Conservation (phyloP, 495 filamentous ascomycete genomes). For the Pseudotulostoma volvatum region DNA sequence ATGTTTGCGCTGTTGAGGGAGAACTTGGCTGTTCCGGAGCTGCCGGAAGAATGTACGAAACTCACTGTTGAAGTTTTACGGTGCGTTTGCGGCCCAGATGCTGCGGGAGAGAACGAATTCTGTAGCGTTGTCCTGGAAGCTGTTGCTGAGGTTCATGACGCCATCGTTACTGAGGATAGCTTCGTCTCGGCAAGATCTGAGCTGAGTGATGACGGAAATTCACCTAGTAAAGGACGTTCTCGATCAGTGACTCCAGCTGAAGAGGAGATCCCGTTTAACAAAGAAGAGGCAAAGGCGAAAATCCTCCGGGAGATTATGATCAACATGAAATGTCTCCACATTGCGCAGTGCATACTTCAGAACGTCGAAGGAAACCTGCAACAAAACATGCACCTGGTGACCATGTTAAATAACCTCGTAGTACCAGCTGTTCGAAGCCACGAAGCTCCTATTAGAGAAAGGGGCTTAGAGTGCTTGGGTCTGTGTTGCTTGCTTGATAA, state of each 20-base stretch:
- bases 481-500: conserved; percentile 83
- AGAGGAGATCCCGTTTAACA: conserved; percentile 35
- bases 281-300: conserved; percentile 64
- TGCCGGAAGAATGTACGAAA: conserved; percentile 84
- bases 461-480: conserved; percentile 75
- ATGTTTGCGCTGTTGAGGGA: conserved; percentile 86
- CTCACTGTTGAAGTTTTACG: conserved; percentile 71
- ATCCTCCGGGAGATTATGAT: conserved; percentile 80
- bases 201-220: conserved; percentile 43
- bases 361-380: conserved; percentile 76
- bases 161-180: conserved; percentile 64
- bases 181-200: conserved; percentile 85
- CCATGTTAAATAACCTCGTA: conserved; percentile 92
- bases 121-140: conserved; percentile 84
- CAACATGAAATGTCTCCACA: conserved; percentile 96
- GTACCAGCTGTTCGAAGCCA: conserved; percentile 87
- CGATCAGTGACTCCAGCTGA: conserved; percentile 28
- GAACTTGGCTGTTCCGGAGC: conserved; percentile 64
- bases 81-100: conserved; percentile 59
- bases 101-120: conserved; percentile 78
- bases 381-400: conserved; percentile 70
- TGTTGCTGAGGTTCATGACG: conserved; percentile 90
- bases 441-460: conserved; percentile 82
- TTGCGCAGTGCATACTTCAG: conserved; percentile 92
- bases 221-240: conserved; percentile 16